Evolutionary conservation across 163 green algal species (phyloP), one percentile per base, ranked within the genome.

Genomic region (Scenedesmus sp.): DNA sequence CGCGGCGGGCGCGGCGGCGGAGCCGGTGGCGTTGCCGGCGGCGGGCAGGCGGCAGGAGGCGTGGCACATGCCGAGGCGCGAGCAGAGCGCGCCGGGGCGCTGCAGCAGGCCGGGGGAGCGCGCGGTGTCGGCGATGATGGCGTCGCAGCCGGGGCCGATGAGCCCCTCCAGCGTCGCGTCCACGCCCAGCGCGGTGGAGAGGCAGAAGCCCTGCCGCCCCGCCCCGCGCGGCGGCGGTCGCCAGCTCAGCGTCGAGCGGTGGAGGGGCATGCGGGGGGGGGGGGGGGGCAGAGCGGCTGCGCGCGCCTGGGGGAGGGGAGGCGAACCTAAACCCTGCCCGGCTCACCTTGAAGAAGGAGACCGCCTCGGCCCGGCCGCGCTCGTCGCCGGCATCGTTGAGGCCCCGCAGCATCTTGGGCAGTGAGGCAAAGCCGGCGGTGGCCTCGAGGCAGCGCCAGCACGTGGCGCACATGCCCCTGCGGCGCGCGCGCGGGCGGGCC

Each of bases 181-280:
- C 9, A 34, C 44, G 20, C 28, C 64, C 64, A 47, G 60, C 6
- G 45, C 64, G 9, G 64, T 62, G 20, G 64, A 42, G 3, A 74
- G n/a, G 20, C 64, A 74, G 48, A 74, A 74, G 10, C 64, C 64
- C 64, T 74, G 29, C 26, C 39, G n/a, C n/a, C n/a, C n/a, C n/a
- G n/a, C n/a, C n/a, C n/a, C n/a, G n/a, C n/a, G n/a, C n/a, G n/a
- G n/a, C n/a, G n/a, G n/a, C n/a, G n/a, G n/a, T n/a, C n/a, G n/a
- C n/a, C n/a, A n/a, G n/a, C n/a, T n/a, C n/a, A n/a, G n/a, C n/a
- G n/a, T n/a, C n/a, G n/a, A n/a, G n/a, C n/a, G n/a, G n/a, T n/a
- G n/a, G n/a, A n/a, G n/a, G n/a, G n/a, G n/a, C n/a, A n/a, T n/a
- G n/a, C n/a, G n/a, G n/a, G n/a, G n/a, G n/a, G n/a, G n/a, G n/a